Evolutionary conservation across 2,329 filamentous ascomycete genomes (phyloP).

Genomic region (Gnomoniopsis sp.): DNA sequence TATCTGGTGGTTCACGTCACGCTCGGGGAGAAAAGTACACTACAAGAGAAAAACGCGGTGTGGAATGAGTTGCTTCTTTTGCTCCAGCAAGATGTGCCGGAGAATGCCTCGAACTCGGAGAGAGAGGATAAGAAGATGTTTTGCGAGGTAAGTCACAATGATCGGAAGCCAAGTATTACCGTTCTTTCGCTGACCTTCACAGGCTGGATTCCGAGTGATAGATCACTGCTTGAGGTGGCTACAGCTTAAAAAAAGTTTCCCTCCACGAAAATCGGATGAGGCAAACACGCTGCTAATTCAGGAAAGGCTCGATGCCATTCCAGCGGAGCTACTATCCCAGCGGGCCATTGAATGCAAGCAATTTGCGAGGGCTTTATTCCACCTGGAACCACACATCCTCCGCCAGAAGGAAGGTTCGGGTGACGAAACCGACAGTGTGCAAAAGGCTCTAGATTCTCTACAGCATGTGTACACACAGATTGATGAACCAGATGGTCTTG

Average conservation of each 20-base stretch:
- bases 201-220: conserved; percentile 85
- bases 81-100: conserved; percentile 57
- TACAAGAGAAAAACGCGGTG: conserved; percentile 62
- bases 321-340: conserved; percentile 70
- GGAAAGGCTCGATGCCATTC: conserved; percentile 58
- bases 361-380: conserved; percentile 86
- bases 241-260: conserved; percentile 62
- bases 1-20: conserved; percentile 83
- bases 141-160: conserved; percentile 65
- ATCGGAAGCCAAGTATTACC: background rate
- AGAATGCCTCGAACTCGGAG: conserved; percentile 54
- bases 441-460: conserved; percentile 69
- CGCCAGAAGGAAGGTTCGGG: conserved; percentile 54
- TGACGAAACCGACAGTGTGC: conserved; percentile 48
- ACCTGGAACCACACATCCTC: conserved; percentile 77
- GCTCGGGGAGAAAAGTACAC: conserved; percentile 60
- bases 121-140: conserved; percentile 77
- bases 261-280: conserved; percentile 38
- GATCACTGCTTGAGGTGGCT: conserved; percentile 92
- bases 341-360: conserved; percentile 92
- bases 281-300: conserved; percentile 47
- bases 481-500: conserved; percentile 93
- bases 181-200: conserved; percentile 19
- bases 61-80: conserved; percentile 72
- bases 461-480: conserved; percentile 97